phyloP scores from a whole-genome alignment of 257 asterid species.

The Voacanga thouarsii region DNA sequence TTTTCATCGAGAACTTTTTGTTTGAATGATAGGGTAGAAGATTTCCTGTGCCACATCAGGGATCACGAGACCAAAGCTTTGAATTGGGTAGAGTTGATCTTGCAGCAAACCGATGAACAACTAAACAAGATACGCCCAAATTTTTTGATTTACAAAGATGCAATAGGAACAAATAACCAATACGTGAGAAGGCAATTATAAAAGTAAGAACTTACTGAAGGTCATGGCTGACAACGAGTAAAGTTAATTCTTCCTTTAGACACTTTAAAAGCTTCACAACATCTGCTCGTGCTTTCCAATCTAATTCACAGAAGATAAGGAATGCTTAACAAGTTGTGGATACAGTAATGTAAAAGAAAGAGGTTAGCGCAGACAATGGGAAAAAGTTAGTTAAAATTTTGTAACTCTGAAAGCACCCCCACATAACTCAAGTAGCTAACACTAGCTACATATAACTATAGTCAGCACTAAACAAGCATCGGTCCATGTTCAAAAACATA shows the following conservation, averaged over 20 bases:
- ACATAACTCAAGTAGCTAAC: not conserved
- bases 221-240: slow-evolving; percentile 95
- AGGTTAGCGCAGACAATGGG: not conserved
- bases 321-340: slow-evolving; percentile 13
- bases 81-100: not conserved
- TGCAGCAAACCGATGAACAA: not conserved
- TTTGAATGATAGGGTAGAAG: not conserved
- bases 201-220: slow-evolving; percentile 57
- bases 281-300: slow-evolving; percentile 98
- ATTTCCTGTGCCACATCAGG: not conserved
- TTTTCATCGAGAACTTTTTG: not conserved
- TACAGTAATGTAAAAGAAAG: not conserved
- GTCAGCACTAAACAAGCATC: not conserved
- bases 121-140: not conserved
- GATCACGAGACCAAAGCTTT: not conserved
- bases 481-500: not conserved
- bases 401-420: not conserved
- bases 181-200: slow-evolving; percentile 13
- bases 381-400: not conserved
- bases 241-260: slow-evolving; percentile 73
- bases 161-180: not conserved
- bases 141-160: not conserved
- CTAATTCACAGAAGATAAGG: slow-evolving; percentile 28
- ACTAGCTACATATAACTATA: not conserved
- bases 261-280: slow-evolving; percentile 70